Evolutionary conservation across 2,329 filamentous ascomycete genomes (phyloP).

Genomic region (Botrytis fabae): DNA sequence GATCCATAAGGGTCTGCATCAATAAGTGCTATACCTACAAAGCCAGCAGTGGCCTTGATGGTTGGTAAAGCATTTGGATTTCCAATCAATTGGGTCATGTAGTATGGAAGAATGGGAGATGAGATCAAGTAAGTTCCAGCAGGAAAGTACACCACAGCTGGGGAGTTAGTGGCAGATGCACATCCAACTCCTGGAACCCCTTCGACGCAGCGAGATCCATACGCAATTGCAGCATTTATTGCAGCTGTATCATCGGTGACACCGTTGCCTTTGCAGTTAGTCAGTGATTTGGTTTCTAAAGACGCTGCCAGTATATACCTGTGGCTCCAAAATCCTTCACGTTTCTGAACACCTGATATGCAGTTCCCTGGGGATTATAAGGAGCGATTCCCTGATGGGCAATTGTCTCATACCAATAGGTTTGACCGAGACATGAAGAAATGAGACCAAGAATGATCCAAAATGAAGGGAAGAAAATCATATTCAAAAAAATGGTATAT

Average conservation of each 20-base stretch:
- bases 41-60: conserved; percentile 69
- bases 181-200: conserved; percentile 41
- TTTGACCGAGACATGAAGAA: conserved; percentile 19
- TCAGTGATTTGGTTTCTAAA: conserved; percentile 64
- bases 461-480: not conserved
- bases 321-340: conserved; percentile 31
- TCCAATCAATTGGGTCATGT: conserved; percentile 36
- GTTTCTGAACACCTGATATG: conserved; percentile 32
- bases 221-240: conserved; percentile 62
- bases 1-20: conserved; percentile 78
- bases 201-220: conserved; percentile 30
- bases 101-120: conserved; percentile 31
- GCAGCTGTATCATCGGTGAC: conserved; percentile 77
- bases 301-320: conserved; percentile 16
- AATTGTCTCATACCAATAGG: conserved; percentile 35
- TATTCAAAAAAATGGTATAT: not conserved
- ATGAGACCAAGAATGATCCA: conserved; percentile 12
- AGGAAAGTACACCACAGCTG: conserved; percentile 40
- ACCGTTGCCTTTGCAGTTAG: conserved; percentile 61
- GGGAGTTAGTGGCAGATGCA: conserved; percentile 49
- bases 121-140: conserved; percentile 36
- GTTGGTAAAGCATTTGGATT: conserved; percentile 55
- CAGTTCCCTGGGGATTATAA: conserved; percentile 26
- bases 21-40: conserved; percentile 81
- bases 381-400: conserved; percentile 31